phyloP scores from a whole-genome alignment of 768 basidiomycete genomes.

The Dentipellis sp. region DNA sequence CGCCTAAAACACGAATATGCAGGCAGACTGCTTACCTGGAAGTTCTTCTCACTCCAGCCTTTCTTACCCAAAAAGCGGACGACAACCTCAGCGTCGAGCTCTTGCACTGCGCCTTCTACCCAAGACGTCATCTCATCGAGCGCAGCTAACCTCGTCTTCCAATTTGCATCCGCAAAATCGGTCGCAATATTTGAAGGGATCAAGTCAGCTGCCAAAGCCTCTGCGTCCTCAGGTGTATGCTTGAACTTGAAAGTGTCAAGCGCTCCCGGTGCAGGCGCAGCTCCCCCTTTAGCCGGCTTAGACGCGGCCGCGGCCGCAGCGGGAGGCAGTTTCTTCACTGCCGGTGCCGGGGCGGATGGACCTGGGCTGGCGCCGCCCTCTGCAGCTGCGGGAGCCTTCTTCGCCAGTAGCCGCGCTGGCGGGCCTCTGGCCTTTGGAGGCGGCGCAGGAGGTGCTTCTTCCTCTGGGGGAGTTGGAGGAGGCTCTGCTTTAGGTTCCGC shows the following conservation, averaged over 20 bases:
- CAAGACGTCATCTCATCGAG: constrained; percentile 80
- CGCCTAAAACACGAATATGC: too few species aligned
- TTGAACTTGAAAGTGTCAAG: constrained; percentile 88
- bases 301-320: constrained; percentile 23
- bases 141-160: constrained; percentile 86
- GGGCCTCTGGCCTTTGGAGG: constrained; percentile 36
- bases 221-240: constrained; percentile 88
- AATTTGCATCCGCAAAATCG: constrained; percentile 79
- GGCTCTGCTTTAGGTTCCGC: constrained; percentile 16
- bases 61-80: constrained; percentile 84
- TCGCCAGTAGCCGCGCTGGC: constrained; percentile 41
- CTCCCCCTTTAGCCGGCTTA: constrained; percentile 38
- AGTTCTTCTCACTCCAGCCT: constrained; percentile 98
- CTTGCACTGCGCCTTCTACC: constrained; percentile 59
- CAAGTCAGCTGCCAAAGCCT: constrained; percentile 59
- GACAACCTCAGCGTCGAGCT: constrained; percentile 80
- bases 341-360: constrained; percentile 19
- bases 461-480: constrained; percentile 18
- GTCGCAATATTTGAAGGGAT: constrained; percentile 65
- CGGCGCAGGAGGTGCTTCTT: constrained; percentile 24
- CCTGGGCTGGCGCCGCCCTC: constrained; percentile 19
- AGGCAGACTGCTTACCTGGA: constrained; percentile 53
- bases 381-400: constrained; percentile 39
- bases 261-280: constrained; percentile 38
- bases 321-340: constrained; percentile 36